A percentile compares a stretch with the other conserved stretches of the same genome.
Evolutionary conservation across 345 rosid species (phyloP).

Genomic region (Melastoma malabathricum): DNA sequence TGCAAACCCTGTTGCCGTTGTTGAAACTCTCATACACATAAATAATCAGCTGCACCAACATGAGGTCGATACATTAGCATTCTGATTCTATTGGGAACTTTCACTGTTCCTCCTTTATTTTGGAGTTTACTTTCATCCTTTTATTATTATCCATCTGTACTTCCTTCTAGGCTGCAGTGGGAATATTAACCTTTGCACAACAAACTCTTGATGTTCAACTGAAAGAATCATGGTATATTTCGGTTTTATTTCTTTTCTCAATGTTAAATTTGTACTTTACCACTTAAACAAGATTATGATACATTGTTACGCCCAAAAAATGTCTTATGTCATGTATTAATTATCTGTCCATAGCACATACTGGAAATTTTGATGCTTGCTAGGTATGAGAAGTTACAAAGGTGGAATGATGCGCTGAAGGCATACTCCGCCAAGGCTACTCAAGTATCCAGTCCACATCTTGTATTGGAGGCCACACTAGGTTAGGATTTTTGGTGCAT

Average conservation of each 20-base stretch:
- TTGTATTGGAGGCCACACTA: constrained; percentile 71
- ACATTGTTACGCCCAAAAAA: too few relatives aligned
- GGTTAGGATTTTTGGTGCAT: constrained; percentile 26
- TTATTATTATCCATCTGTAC: neutral
- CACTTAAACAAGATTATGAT: too few relatives aligned
- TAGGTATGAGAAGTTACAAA: constrained; percentile 98
- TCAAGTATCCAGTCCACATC: constrained; percentile 67
- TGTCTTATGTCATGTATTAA: too few relatives aligned
- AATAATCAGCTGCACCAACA: constrained; percentile 97
- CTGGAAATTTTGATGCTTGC: constrained; percentile 6
- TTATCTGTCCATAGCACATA: neutral
- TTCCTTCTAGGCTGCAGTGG: constrained; percentile 78
- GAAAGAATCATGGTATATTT: constrained; percentile 78
- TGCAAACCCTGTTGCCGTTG: constrained; percentile 93
- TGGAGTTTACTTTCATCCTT: neutral
- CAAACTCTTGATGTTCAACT: constrained; percentile 80
- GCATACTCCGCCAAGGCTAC: constrained; percentile 79
- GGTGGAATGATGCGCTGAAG: constrained; percentile 98
- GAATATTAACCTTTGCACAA: constrained; percentile 94
- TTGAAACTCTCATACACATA: constrained; percentile 95
- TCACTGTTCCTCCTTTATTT: neutral
- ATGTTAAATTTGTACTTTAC: too few relatives aligned
- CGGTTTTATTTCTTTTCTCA: neutral
- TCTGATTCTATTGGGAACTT: neutral
- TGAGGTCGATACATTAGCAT: constrained; percentile 36